Base-by-base conservation (phyloP, 495 filamentous ascomycete genomes). In the Hypoxylon lenormandii region DNA sequence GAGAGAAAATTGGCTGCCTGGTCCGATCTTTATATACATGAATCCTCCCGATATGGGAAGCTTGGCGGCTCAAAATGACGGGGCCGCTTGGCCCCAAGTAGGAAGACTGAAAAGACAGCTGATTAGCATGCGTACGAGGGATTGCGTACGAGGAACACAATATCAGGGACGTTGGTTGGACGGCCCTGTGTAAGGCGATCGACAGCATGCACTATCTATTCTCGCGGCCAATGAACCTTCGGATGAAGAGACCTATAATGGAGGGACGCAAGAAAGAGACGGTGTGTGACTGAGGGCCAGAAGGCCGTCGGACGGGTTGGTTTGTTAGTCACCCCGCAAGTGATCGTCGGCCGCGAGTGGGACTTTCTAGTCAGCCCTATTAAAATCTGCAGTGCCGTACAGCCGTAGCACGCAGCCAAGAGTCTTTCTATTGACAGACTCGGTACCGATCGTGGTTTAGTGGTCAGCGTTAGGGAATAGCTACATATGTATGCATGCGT, bases 251-350 rank as follows among this genome's bases (percentile, higher is more conserved):
- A 58, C 48, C 37, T 10, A 30, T 49, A 48, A 13, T 48, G 61
- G 46, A 71, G 46, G 62, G 46, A 58, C 15, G 52, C 43, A 52
- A 49, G 51, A 33, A 61, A 65, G 38, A 66, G 46, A 71, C 68
- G 62, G 68, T 58, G 68, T 66, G 26, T 71, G 68, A 66, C 61
- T 66, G 56, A 56, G 56, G 56, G 49, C 46, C 18, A 59, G 60
- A 61, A 58, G 5, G 6, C 30, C 30, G 4, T 33, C 10, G 30
- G 30, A 33, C 4, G 10, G 30, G 30, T 33, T 33, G 2, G 30
- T 33, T 33, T 33, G 6, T 71, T 71, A 71, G 61, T 71, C 68
- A 71, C 68, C 68, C 58, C 58, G 58, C 62, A 53, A 71, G 58
- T 49, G 62, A 71, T 66, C 62, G 63, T 66, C 48, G 36, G 52